phyloP scores from a whole-genome alignment of 805 yeast species.

The Ogataea thermomethanolica region DNA sequence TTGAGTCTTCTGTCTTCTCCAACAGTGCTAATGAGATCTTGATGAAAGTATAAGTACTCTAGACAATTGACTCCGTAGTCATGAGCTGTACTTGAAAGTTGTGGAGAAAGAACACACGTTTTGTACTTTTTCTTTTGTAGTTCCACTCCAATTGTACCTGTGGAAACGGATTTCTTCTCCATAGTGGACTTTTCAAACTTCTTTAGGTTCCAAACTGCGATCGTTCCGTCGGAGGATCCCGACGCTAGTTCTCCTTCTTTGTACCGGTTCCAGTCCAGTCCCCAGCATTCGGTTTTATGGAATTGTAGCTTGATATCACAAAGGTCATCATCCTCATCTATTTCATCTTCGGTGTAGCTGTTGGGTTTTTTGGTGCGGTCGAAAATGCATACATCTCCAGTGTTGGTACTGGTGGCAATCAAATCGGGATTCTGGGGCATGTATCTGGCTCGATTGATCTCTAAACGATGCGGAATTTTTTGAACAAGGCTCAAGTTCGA shows the following conservation, averaged over 20 bases:
- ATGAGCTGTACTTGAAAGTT: constrained; percentile 30
- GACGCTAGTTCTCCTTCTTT: constrained; percentile 57
- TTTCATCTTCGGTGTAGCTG: constrained; percentile 34
- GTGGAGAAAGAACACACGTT: constrained; percentile 16
- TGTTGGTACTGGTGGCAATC: constrained; percentile 64
- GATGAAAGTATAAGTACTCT: constrained; percentile 64
- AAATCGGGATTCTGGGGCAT: constrained; percentile 88
- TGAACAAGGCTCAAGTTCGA: constrained; percentile 36
- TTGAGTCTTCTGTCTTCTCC: constrained; percentile 59
- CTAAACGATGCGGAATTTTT: constrained; percentile 64
- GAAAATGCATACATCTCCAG: constrained; percentile 63
- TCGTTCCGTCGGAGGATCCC: constrained; percentile 60
- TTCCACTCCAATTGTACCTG: constrained; percentile 4
- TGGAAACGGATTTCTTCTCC: constrained; percentile 14
- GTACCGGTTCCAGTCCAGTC: constrained; percentile 70
- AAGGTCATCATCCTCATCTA: constrained; percentile 17
- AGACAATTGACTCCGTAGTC: constrained; percentile 63
- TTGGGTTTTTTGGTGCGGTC: constrained; percentile 81
- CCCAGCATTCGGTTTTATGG: constrained; percentile 56
- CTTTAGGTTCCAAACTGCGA: constrained; percentile 67
- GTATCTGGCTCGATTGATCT: constrained; percentile 66
- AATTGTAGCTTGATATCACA: constrained; percentile 26
- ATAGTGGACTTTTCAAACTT: constrained; percentile 26
- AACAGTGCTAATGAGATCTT: constrained; percentile 56
- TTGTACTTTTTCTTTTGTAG: constrained; percentile 13